phyloP scores from a whole-genome alignment of 176 grass and related monocot genomes.

The maize (Zea mays) region Zm-B73-REFERENCE-NAM-5.0 NC_050103.1:150389001-150389500 shows the following conservation, averaged over 20 bases:
- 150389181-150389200: background rate
- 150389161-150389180: background rate
- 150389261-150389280: background rate
- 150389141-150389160: background rate
- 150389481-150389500: conserved; percentile 24
- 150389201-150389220: no score
- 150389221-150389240: background rate
- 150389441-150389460: background rate
- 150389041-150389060: no score
- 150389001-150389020: background rate
- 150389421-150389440: background rate
- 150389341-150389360: conserved; percentile 5
- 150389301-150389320: background rate
- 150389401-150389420: conserved; percentile 39
- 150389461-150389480: conserved; percentile 2
- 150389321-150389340: background rate
- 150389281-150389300: background rate
- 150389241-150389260: conserved; percentile 23
- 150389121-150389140: background rate
- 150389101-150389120: no score
- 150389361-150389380: conserved; percentile 37
- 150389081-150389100: background rate
- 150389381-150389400: conserved; percentile 40
- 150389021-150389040: no score
- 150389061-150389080: no score